A percentile compares a stretch with the other conserved stretches of the same genome.
Evolutionary conservation across 2,329 filamentous ascomycete species (phyloP).

Genomic region (Sporothrix sp.): DNA sequence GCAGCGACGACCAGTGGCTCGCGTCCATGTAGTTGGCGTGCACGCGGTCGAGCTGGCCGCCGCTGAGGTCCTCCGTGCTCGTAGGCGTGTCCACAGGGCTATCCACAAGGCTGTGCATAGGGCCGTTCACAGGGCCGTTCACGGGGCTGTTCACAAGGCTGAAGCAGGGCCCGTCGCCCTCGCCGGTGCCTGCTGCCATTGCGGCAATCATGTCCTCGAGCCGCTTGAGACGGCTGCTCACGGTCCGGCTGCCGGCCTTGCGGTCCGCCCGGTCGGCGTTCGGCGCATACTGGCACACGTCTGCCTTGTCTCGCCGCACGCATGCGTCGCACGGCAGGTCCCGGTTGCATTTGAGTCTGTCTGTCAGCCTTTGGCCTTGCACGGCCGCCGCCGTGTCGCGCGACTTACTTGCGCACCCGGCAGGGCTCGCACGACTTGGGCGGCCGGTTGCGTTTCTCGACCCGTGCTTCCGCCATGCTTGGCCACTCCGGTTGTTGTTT

Average conservation of each 20-base stretch:
- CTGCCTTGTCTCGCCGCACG: constrained; percentile 19
- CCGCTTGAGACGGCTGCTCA: constrained; percentile 22
- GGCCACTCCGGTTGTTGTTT: too few species aligned
- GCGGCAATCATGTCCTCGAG: constrained; percentile 23
- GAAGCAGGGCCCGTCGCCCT: too few species aligned
- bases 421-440: constrained; percentile 29
- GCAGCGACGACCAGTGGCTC: constrained; percentile 27
- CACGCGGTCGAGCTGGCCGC: constrained; percentile 2
- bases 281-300: constrained; percentile 23
- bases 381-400: too few species aligned
- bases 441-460: constrained; percentile 27
- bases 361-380: background rate
- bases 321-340: constrained; percentile 25
- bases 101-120: too few species aligned
- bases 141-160: too few species aligned
- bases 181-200: background rate
- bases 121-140: too few species aligned
- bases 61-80: background rate
- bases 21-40: constrained; percentile 25
- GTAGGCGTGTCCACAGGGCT: background rate
- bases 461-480: constrained; percentile 10
- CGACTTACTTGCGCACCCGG: constrained; percentile 25
- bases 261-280: constrained; percentile 21
- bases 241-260: background rate
- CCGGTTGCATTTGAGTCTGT: constrained; percentile 27